Percentiles rank a stretch among this genome's conserved stretches.
These are phyloP conservation scores for Suhomyces chickasaworum DNA, from an alignment of 1,139 yeast species.

Conservation along the genomic window DNA sequence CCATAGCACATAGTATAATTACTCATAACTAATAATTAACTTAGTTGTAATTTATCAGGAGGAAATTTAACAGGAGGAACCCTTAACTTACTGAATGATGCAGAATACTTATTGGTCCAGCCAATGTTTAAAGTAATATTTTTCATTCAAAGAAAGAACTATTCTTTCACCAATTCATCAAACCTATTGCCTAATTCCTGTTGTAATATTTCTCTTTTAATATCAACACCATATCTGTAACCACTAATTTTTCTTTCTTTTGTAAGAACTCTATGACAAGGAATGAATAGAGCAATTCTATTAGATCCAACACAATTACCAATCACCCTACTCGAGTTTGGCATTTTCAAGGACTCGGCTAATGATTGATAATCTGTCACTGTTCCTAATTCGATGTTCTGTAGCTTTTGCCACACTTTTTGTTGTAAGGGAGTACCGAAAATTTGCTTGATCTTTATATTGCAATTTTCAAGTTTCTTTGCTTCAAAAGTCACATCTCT, in stretches of 20 bases:
- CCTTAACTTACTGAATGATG: too few relatives aligned
- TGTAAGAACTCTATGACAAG: conserved; percentile 30
- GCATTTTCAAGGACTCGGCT: conserved; percentile 21
- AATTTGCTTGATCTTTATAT: conserved; percentile 16
- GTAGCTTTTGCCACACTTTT: conserved; percentile 25
- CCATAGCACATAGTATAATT: not conserved
- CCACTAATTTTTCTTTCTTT: conserved; percentile 24
- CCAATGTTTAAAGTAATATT: too few relatives aligned
- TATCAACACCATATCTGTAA: conserved; percentile 25
- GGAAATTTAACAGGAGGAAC: too few relatives aligned
- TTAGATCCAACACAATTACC: conserved; percentile 31
- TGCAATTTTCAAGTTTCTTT: conserved; percentile 3
- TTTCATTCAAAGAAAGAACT: not conserved
- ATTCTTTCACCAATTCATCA: not conserved
- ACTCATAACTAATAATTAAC: not conserved
- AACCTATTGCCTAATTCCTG: conserved; percentile 13
- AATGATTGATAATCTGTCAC: conserved; percentile 21
- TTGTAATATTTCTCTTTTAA: conserved; percentile 19
- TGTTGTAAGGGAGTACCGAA: conserved; percentile 29
- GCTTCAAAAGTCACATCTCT: conserved; percentile 19
- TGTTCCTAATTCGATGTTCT: conserved; percentile 19
- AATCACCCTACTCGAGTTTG: conserved; percentile 24
- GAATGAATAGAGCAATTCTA: conserved; percentile 26
- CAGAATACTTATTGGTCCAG: too few relatives aligned
- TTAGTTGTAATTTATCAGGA: not conserved